Conservation (phyloP, 306 rosid genomes). For the Prunus persica region Prunus_persica_NCBIv2 NC_034015.1:15544501-15545000, state of each 20-base stretch:
- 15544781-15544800: constrained; percentile 19
- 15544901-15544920: constrained; percentile 47
- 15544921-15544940: constrained; percentile 51
- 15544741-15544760: constrained; percentile 54
- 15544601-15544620: constrained; percentile 55
- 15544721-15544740: constrained; percentile 30
- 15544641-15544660: constrained; percentile 39
- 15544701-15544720: constrained; percentile 17
- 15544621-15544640: constrained; percentile 24
- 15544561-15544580: constrained; percentile 45
- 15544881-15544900: constrained; percentile 30
- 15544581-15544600: constrained; percentile 47
- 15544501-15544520: constrained; percentile 42
- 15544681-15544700: constrained; percentile 52
- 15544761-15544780: constrained; percentile 46
- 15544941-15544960: constrained; percentile 44
- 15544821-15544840: constrained; percentile 52
- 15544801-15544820: constrained; percentile 35
- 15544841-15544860: constrained; percentile 22
- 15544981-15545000: constrained; percentile 55
- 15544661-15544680: constrained; percentile 49
- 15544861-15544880: constrained; percentile 38
- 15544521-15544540: constrained; percentile 50
- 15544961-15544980: constrained; percentile 35
- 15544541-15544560: constrained; percentile 37